Evolutionary conservation across 306 rosid species (phyloP), one percentile per base, ranked within the genome.

Genomic region (Myrica gale): DNA sequence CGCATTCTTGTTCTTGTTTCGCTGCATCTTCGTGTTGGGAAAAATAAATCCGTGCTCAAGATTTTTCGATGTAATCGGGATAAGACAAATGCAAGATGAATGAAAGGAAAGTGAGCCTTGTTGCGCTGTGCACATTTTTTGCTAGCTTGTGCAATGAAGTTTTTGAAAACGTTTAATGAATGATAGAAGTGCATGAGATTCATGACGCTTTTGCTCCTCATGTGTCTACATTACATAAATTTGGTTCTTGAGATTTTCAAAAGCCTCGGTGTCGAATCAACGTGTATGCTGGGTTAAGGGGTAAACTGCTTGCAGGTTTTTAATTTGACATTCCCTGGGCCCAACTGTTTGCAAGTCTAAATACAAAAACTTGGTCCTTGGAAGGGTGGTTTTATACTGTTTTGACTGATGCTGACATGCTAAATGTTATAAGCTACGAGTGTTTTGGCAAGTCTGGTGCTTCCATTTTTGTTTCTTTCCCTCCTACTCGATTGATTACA

Each of bases 1-100:
- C 96, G 99, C 13, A 60, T 92, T 74, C 63, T 92, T 0, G 88
- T 87, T 80, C 82, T 92, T 76, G 70, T 88, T 78, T 78, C 89
- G 41, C 82, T 95, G 41, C 79, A 74, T 68, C 82, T 90, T 56
- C 87, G 76, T 5, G 63, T 82, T 2, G 93, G 89, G 46, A 86
- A 81, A 68, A 87, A 87, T 67, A 77, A 39, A 68, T 76, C 79
- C 71, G n/a, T 89, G 9, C 85, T 47, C 61, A 88, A 74, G 79
- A 62, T 85, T 75, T 86, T 87, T 65, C 79, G 65, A 72, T 86
- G 91, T 92, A 89, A 81, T 68, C 85, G 66, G 89, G 87, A 84
- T 71, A 78, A 82, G 42, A 87, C 82, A 76, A 75, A 54, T 82
- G 72, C 90, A 56, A 89, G 92, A 78, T 90, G 90, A 89, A 84